A percentile compares a stretch with the other conserved stretches of the same genome.
Conservation (phyloP, 2,329 filamentous ascomycete genomes). For the Pseudocercospora fijiensis region DNA sequence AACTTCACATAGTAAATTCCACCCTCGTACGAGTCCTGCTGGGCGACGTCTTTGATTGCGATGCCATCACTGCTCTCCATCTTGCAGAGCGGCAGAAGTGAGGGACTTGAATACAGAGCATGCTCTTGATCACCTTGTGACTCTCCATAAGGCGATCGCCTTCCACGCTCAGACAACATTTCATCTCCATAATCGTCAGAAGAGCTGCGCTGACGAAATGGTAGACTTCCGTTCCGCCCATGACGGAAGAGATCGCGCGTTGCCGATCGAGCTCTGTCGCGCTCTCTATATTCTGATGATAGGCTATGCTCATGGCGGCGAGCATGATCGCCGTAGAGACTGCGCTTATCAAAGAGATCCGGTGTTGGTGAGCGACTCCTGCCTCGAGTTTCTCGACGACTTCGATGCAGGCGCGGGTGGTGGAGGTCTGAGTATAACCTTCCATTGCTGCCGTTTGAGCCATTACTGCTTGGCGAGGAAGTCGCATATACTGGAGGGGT, state of each 20-base stretch:
- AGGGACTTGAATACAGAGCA: neutral
- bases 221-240: neutral
- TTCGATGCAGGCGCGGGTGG: neutral
- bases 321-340: neutral
- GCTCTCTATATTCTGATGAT: neutral
- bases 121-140: neutral
- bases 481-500: neutral
- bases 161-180: neutral
- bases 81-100: neutral
- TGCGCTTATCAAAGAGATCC: neutral
- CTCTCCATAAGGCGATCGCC: neutral
- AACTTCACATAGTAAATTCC: neutral
- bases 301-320: neutral
- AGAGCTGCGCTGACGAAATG: neutral
- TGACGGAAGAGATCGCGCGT: neutral
- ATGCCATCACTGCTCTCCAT: neutral
- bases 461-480: neutral
- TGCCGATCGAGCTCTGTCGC: neutral
- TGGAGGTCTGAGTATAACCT: neutral
- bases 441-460: neutral
- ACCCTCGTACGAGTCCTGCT: neutral
- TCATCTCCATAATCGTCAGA: neutral
- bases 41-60: neutral
- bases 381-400: neutral
- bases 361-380: neutral